phyloP scores from a whole-genome alignment of 192 early-diverging fungal genomes.

The Podila epigama region DNA sequence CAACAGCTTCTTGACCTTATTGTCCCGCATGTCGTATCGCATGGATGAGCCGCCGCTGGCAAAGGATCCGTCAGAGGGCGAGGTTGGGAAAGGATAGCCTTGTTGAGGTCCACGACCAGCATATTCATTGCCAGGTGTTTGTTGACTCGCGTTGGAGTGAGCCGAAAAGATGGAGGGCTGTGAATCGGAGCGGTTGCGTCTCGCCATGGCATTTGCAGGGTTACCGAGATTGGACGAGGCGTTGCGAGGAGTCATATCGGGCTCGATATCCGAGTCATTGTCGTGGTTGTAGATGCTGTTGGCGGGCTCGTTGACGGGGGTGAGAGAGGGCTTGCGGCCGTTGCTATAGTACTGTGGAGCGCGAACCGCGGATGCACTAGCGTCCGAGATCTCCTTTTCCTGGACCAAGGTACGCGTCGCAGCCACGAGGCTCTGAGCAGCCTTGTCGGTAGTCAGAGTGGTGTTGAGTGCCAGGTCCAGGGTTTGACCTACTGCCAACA shows the following conservation, averaged over 20 bases:
- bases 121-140: conserved; percentile 35
- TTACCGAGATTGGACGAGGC: neutral
- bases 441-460: conserved; percentile 61
- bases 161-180: conserved; percentile 41
- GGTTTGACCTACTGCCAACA: conserved; percentile 64
- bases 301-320: conserved; percentile 22
- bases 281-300: conserved; percentile 42
- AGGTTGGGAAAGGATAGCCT: conserved; percentile 59
- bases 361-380: conserved; percentile 19
- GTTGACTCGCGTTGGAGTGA: conserved; percentile 5
- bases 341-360: conserved; percentile 6
- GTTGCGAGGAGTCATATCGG: conserved; percentile 27
- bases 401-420: conserved; percentile 63
- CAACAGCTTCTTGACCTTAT: conserved; percentile 56
- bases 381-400: conserved; percentile 55
- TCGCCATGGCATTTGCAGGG: neutral
- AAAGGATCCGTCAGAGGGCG: conserved; percentile 20
- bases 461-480: conserved; percentile 57
- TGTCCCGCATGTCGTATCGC: conserved; percentile 39
- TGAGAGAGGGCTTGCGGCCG: conserved; percentile 24
- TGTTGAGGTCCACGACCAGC: conserved; percentile 41
- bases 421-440: conserved; percentile 63
- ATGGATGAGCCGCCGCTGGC: conserved; percentile 12
- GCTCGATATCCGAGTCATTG: conserved; percentile 49
- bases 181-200: conserved; percentile 34